Base-by-base conservation (phyloP, 2,329 filamentous ascomycete genomes). In the Colletotrichum lini region DNA sequence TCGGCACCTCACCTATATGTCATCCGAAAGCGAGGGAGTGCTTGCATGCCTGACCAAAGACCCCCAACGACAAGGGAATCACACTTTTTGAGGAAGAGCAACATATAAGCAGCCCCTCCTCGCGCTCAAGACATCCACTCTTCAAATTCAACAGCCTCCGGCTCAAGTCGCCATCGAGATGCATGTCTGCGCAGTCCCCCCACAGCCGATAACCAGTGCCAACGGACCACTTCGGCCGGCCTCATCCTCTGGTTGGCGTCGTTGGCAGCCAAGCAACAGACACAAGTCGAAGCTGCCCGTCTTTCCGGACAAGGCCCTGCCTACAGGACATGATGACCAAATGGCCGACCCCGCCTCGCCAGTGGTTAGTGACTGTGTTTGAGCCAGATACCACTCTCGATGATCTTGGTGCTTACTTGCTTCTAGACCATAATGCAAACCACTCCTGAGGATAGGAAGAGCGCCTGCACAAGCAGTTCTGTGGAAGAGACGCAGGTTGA, bases 101-200 rank as follows among this genome's bases (percentile, higher is more conserved):
- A 10, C 49, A 23, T 61, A 50, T 50, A 18, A 35, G n/a, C 16
- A 40, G 16, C n/a, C 38, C 13, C 53, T 21, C 45, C 26, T 49
- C 21, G 42, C 30, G 21, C 35, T 18, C 30, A n/a, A 30, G 21
- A 3, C 21, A 6, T 50, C 26, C 5, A 21, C 35, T 35, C 45
- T 15, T 18, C 30, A 42, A 38, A 26, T 12, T 21, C 3, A n/a
- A 12, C 26, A 15, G 26, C 16, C 38, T n/a, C 38, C 38, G 30
- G 52, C 54, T 23, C 13, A 44, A 54, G 21, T 68, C 58, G 47
- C 30, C 44, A 54, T 59, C 38, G 56, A 42, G 53, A 68, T 71
- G 65, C 65, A 68, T n/a, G 45, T 64, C 44, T 71, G 68, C 58
- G 59, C 68, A n/a, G 63, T 68, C 52, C 68, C 68, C 9, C 67